Percentiles rank a stretch among this genome's conserved stretches.
These are phyloP conservation scores for Scutellaria minor DNA, from an alignment of 257 asterid species.

Conservation along the genomic window DNA sequence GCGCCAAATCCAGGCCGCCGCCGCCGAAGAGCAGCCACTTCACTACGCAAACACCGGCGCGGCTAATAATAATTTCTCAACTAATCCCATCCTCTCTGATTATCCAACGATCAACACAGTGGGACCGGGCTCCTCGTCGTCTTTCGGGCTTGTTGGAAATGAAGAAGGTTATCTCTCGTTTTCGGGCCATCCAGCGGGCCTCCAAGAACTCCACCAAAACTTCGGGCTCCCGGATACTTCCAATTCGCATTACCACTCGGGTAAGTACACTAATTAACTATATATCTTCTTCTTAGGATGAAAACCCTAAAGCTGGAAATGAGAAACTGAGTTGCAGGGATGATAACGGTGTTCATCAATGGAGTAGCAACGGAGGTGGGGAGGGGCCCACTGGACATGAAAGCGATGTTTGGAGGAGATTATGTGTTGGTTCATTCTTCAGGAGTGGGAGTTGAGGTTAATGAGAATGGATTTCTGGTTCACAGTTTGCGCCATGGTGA, in stretches of 20 bases:
- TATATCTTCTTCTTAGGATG: too few relatives aligned
- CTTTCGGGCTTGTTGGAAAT: constrained; percentile 29
- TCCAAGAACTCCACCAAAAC: constrained; percentile 17
- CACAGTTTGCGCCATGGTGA: constrained; percentile 77
- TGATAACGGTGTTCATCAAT: constrained; percentile 67
- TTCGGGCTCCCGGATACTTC: constrained; percentile 34
- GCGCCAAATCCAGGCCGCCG: constrained; percentile 63
- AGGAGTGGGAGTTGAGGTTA: constrained; percentile 58
- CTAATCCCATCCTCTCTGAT: too few relatives aligned
- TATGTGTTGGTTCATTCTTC: constrained; percentile 62
- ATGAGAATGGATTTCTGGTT: constrained; percentile 61
- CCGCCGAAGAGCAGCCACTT: constrained; percentile 33
- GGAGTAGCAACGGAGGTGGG: constrained; percentile 75
- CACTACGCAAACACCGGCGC: constrained; percentile 25
- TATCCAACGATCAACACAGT: constrained; percentile 2
- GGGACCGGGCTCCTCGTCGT: constrained; percentile 40
- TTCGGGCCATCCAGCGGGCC: constrained; percentile 30
- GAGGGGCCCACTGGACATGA: constrained; percentile 60
- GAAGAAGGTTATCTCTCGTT: constrained; percentile 34
- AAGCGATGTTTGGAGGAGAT: constrained; percentile 62
- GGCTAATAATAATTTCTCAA: too few relatives aligned
- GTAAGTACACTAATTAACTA: constrained; percentile 25
- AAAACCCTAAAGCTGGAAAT: constrained; percentile 14
- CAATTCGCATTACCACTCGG: constrained; percentile 48
- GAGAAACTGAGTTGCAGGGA: constrained; percentile 35